Evolutionary conservation across 176 grass and related monocot genomes (phyloP), one percentile per base, ranked within the genome.

Genomic region (Areca catechu): DNA sequence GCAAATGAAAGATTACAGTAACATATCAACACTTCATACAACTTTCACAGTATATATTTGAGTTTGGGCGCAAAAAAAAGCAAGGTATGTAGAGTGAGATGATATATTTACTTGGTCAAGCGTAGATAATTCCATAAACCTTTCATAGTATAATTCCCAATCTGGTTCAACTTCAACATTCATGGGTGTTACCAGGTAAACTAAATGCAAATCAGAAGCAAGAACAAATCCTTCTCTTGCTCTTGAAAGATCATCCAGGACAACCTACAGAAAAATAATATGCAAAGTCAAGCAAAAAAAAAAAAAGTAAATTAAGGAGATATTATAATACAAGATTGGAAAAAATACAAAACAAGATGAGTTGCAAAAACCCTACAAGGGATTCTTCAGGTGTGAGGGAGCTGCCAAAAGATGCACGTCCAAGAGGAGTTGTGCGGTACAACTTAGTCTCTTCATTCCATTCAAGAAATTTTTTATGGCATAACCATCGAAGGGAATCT

Each of bases 301-400:
- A 72, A 6, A 30, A n/a, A n/a, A n/a, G 6, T 30, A 30, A 30
- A 24, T 24, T 5, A 30, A 30, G 4, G 6, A 30, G 28, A 30
- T 7, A 30, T 7, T 30, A 7, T 67, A 53, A 12, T 22, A 69
- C 65, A 73, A 47, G 51, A 73, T 61, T 16, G 49, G 17, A 2
- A 16, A 47, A 52, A 60, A 30, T 15, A 53, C 4, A 30, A 15
- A 19, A 30, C 10, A 22, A 16, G 7, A 61, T 6, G 51, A 60
- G 2, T 59, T 27, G n/a, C 10, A 22, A 21, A 57, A 65, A 15
- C 54, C 56, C 61, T 90, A 90, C 91, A 72, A 96, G 65, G 60
- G 91, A 96, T 79, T 96, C 91, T 65, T 96, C 91, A 19, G 91
- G 91, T 65, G n/a, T n/a, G n/a, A n/a, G n/a, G n/a, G n/a, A n/a